Evolutionary conservation across 2,329 filamentous ascomycete genomes (phyloP), one percentile per base, ranked within the genome.

Genomic region (Taxawa tesnikishii): DNA sequence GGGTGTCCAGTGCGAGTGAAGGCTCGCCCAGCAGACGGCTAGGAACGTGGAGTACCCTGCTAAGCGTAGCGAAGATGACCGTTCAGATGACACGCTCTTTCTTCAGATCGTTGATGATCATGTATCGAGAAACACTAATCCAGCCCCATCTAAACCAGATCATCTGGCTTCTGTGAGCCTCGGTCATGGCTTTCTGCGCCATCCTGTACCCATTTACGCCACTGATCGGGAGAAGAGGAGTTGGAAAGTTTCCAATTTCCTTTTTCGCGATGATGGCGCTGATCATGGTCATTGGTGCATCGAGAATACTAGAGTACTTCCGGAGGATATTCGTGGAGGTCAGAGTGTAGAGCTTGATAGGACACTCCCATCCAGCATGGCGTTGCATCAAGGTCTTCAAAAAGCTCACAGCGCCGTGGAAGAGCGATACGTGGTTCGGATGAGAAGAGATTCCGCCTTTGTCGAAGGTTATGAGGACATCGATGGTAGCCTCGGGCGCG

Each of bases 111-210:
- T 98, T 98, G 18, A 96, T 71, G 36, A 85, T 71, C 90, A 98
- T 96, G 59, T 96, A 98, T 38, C 90, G 68, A 48, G 85, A 90
- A 36, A 94, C 54, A 0, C 73, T 69, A 50, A 98, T 94, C 85
- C 87, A 98, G 3, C 85, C 83, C 72, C 85, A 96, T 6, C 90
- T 74, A 53, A 96, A 98, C 90, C 90, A 98, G 23, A 83, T 74
- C 90, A 98, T 98, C 68, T 98, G 90, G 56, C 85, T 94, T 59
- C 75, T 67, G 62, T 98, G 90, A 16, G 83, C 88, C 33, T 70
- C 68, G 2, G 82, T 85, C 90, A 98, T 98, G 18, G 90, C 87
- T 33, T 63, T 68, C 62, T 87, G 79, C 6, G 83, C 88, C 17
- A 67, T 70, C 41, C 77, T 65, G 41, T 79, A 73, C 34, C 68